Conservation (phyloP, 768 basidiomycete genomes). For the Xanthoconium purpureum region DNA sequence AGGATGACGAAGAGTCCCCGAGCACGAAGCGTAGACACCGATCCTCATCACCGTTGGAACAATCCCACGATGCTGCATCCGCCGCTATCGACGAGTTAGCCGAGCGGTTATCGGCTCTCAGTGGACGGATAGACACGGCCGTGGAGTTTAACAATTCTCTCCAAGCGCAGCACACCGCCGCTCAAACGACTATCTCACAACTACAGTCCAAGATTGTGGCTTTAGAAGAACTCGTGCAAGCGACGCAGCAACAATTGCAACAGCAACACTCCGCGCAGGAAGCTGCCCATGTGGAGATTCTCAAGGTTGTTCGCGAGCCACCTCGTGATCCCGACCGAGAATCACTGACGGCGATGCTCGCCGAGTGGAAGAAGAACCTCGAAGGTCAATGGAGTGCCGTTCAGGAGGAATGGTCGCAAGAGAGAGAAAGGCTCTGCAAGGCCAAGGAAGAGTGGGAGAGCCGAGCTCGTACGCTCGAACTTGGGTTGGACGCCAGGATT, state of each 20-base stretch:
- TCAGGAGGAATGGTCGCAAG: conserved; percentile 78
- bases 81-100: conserved; percentile 55
- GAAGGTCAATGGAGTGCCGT: conserved; percentile 78
- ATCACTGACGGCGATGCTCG: conserved; percentile 51
- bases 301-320: conserved; percentile 34
- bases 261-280: conserved; percentile 37
- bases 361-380: conserved; percentile 73
- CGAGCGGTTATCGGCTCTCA: conserved; percentile 56
- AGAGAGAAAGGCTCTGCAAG: conserved; percentile 68
- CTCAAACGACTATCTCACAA: conserved; percentile 67
- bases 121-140: conserved; percentile 73
- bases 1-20: conserved; percentile 41
- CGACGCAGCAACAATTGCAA: conserved; percentile 41
- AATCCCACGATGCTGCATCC: conserved; percentile 26
- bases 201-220: conserved; percentile 66
- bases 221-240: conserved; percentile 67
- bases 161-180: conserved; percentile 73
- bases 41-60: conserved; percentile 14
- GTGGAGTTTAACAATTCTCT: conserved; percentile 69
- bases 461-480: conserved; percentile 51
- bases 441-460: conserved; percentile 84
- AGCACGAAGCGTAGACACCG: conserved; percentile 18
- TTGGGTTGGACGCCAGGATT: conserved; percentile 47
- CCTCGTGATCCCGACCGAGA: conserved; percentile 41
- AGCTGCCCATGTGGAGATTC: conserved; percentile 32